Evolutionary conservation across 495 filamentous ascomycete genomes (phyloP).

Genomic region (Penicillium odoratum): DNA sequence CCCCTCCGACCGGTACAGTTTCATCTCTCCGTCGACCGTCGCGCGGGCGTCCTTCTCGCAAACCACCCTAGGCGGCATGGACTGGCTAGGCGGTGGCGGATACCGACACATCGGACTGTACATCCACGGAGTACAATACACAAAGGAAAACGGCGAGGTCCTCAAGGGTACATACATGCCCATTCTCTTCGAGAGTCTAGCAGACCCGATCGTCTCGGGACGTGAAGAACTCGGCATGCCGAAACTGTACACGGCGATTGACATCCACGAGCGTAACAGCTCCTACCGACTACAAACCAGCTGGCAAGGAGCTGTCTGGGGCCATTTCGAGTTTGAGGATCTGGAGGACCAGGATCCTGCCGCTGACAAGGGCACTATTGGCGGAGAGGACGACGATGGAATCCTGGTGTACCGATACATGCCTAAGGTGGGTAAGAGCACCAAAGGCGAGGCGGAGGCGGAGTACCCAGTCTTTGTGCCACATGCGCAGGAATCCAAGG

Average conservation of each 20-base stretch:
- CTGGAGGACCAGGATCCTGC: conserved; percentile 34
- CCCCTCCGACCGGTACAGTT: conserved; percentile 42
- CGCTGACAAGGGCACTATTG: conserved; percentile 28
- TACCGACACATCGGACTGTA: conserved; percentile 58
- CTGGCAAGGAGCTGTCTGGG: conserved; percentile 50
- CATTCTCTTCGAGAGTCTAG: conserved; percentile 53
- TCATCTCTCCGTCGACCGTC: conserved; percentile 48
- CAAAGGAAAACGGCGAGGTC: conserved; percentile 46
- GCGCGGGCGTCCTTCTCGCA: conserved; percentile 51
- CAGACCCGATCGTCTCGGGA: conserved; percentile 54
- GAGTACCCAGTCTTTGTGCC: conserved; percentile 48
- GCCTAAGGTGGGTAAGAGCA: conserved; percentile 41
- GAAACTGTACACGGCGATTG: conserved; percentile 52
- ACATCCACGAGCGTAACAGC: conserved; percentile 35
- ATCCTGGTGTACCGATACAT: conserved; percentile 49
- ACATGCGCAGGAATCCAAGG: conserved; percentile 34
- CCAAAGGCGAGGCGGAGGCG: conserved; percentile 44
- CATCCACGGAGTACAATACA: conserved; percentile 58
- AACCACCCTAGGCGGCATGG: conserved; percentile 50
- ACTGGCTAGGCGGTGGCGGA: conserved; percentile 55
- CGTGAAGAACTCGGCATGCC: conserved; percentile 60
- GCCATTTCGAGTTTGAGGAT: conserved; percentile 40
- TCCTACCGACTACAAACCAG: conserved; percentile 42
- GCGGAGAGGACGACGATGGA: conserved; percentile 36
- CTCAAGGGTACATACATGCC: conserved; percentile 54